Percentiles rank a stretch among this genome's conserved stretches.
These are phyloP conservation scores for Candida andamanensis DNA, from an alignment of 805 yeast genomes.

Conservation along the genomic window DNA sequence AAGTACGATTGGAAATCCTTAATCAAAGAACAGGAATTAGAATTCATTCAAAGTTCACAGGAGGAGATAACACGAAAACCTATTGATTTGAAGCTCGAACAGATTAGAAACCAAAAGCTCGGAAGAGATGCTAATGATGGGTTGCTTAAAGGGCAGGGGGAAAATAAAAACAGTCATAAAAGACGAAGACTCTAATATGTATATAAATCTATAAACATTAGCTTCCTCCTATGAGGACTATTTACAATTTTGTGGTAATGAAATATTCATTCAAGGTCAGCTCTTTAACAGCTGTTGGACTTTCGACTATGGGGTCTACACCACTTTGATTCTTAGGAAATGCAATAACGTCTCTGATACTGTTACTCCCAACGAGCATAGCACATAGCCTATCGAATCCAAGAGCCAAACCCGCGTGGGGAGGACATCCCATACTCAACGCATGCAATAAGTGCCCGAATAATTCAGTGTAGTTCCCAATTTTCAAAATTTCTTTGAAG, in stretches of 20 bases:
- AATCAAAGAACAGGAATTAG: slow-evolving; percentile 43
- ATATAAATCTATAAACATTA: slow-evolving; percentile 6
- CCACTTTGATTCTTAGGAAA: slow-evolving; percentile 94
- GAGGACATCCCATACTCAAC: slow-evolving; percentile 89
- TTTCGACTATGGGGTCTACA: slow-evolving; percentile 77
- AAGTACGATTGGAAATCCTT: slow-evolving; percentile 77
- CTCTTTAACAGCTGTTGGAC: slow-evolving; percentile 65
- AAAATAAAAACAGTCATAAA: slow-evolving; percentile 3
- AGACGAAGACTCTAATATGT: slow-evolving; percentile 6
- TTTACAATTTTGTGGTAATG: slow-evolving; percentile 8
- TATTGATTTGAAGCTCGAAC: slow-evolving; percentile 38
- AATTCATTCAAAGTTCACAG: slow-evolving; percentile 16
- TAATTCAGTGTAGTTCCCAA: slow-evolving; percentile 51
- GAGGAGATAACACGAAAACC: slow-evolving; percentile 25
- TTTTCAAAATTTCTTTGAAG: slow-evolving; percentile 57
- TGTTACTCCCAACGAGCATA: slow-evolving; percentile 70
- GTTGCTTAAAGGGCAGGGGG: slow-evolving; percentile 13
- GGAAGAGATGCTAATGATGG: slow-evolving; percentile 23
- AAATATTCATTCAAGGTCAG: slow-evolving; percentile 52
- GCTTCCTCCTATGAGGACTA: no score
- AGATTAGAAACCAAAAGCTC: slow-evolving; percentile 26
- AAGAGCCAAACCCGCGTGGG: slow-evolving; percentile 95
- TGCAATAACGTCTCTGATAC: slow-evolving; percentile 90
- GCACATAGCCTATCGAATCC: slow-evolving; percentile 94
- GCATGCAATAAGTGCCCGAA: slow-evolving; percentile 87